A percentile compares a stretch with the other conserved stretches of the same genome.
These are phyloP conservation scores for Seiridium unicorne DNA, from an alignment of 2,329 filamentous ascomycete species.

Conservation along the genomic window DNA sequence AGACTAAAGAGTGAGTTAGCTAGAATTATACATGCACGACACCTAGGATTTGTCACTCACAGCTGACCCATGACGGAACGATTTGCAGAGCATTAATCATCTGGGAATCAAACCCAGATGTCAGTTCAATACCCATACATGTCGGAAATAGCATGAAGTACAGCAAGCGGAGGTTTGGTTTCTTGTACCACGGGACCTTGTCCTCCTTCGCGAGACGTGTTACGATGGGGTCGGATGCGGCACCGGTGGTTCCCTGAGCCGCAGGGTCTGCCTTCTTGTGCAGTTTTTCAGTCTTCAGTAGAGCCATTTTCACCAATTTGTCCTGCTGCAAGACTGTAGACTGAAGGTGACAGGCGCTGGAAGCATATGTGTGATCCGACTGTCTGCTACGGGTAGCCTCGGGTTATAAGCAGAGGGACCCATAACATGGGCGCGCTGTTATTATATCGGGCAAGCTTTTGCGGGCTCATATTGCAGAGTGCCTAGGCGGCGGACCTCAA, in stretches of 20 bases:
- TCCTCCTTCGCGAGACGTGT: constrained; percentile 36
- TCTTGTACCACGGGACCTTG: constrained; percentile 52
- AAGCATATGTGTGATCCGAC: too few relatives aligned
- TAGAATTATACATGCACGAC: neutral
- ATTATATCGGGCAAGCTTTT: too few relatives aligned
- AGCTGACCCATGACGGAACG: constrained; percentile 31
- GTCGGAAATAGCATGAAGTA: constrained; percentile 59
- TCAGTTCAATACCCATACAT: constrained; percentile 59
- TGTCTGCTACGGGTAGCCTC: too few relatives aligned
- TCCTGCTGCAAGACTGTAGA: neutral
- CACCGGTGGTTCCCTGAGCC: neutral
- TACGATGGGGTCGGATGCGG: constrained; percentile 36
- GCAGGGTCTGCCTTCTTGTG: neutral
- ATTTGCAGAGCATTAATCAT: constrained; percentile 45
- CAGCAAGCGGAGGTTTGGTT: constrained; percentile 55
- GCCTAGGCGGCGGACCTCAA: too few relatives aligned
- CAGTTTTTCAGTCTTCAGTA: neutral
- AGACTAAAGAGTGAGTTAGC: constrained; percentile 20
- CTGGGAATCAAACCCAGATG: constrained; percentile 44
- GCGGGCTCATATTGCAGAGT: too few relatives aligned
- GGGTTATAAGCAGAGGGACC: too few relatives aligned
- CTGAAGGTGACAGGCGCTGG: too few relatives aligned
- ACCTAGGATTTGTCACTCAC: constrained; percentile 22
- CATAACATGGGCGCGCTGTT: too few relatives aligned
- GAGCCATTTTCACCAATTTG: neutral